Percentiles rank a stretch among this genome's conserved stretches.
These are phyloP conservation scores for Obba rivulosa DNA, from an alignment of 768 basidiomycete species.

Conservation along the genomic window DNA sequence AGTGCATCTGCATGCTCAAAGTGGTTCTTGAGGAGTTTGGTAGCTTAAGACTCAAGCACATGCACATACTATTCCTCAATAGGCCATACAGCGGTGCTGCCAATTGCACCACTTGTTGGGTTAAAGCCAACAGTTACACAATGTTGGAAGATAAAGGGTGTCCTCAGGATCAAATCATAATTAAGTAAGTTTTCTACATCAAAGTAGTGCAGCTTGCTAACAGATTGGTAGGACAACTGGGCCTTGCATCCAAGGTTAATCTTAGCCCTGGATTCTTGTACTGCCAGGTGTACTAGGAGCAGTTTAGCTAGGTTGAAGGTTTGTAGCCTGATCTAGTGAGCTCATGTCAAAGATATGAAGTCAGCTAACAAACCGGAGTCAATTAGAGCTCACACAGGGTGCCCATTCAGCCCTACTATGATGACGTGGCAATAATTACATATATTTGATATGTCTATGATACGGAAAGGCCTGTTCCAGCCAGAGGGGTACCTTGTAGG, in stretches of 20 bases:
- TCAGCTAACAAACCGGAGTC: conserved; percentile 15
- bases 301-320: conserved; percentile 9
- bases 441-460: too few species aligned
- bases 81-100: neutral
- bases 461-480: too few species aligned
- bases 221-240: conserved; percentile 9
- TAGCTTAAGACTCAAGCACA: conserved; percentile 3
- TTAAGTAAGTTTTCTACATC: conserved; percentile 16
- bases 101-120: conserved; percentile 3
- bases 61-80: conserved; percentile 1
- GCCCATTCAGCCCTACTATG: conserved; percentile 5
- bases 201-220: conserved; percentile 10
- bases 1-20: conserved; percentile 9
- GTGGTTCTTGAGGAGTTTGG: conserved; percentile 2
- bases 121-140: conserved; percentile 9
- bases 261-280: conserved; percentile 19
- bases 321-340: conserved; percentile 12
- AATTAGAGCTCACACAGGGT: conserved; percentile 4
- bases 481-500: too few species aligned
- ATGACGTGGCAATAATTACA: too few species aligned
- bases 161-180: conserved; percentile 22
- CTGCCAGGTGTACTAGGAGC: conserved; percentile 21
- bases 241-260: conserved; percentile 16
- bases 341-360: conserved; percentile 12
- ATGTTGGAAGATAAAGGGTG: conserved; percentile 20